These are phyloP conservation scores for Aegilops bicornis DNA, from an alignment of 176 grass and related monocot species.

Conservation along the genomic window DNA sequence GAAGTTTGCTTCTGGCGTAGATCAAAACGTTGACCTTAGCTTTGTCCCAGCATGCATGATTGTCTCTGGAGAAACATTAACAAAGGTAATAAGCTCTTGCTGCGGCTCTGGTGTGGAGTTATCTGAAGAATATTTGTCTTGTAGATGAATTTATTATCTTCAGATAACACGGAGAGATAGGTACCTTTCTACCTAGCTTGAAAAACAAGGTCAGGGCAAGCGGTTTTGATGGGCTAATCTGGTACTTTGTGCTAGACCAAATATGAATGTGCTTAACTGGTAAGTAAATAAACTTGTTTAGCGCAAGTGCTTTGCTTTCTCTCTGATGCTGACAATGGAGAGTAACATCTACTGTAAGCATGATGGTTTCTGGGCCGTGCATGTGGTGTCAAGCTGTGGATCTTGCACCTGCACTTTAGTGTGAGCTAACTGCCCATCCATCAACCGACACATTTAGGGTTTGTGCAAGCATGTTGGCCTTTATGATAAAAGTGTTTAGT, in stretches of 20 bases:
- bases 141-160: background rate
- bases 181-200: background rate
- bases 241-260: background rate
- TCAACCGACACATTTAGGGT: background rate
- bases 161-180: background rate
- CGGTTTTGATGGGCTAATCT: background rate
- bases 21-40: slow-evolving; percentile 32
- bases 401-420: background rate
- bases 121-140: slow-evolving; percentile 30
- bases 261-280: background rate
- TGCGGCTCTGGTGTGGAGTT: slow-evolving; percentile 19
- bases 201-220: background rate
- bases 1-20: slow-evolving; percentile 22
- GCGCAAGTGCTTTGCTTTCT: background rate
- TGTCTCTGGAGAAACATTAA: slow-evolving; percentile 23
- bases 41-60: slow-evolving; percentile 32
- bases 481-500: background rate
- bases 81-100: slow-evolving; percentile 4
- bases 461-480: slow-evolving; percentile 3
- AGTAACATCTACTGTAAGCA: background rate
- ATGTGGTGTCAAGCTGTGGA: background rate
- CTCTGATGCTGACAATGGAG: background rate
- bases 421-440: slow-evolving; percentile 29
- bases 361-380: background rate
- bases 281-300: background rate